Base-by-base conservation (phyloP, 495 filamentous ascomycete genomes). In the Lophiostoma macrostomum region DNA sequence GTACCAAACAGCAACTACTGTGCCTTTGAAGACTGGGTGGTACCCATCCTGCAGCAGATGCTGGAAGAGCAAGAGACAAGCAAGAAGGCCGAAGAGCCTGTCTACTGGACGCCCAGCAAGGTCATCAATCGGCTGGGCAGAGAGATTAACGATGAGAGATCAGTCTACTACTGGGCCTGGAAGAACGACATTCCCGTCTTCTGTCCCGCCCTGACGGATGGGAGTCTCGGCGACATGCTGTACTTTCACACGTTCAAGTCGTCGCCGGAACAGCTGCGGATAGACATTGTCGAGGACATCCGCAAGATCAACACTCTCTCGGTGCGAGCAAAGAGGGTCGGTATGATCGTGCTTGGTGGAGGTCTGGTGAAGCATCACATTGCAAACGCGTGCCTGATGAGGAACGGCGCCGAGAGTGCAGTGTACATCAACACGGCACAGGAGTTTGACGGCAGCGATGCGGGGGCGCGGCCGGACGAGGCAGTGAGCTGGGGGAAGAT, bases 401-500 rank as follows among this genome's bases (percentile, higher is more conserved):
- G 93, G 14, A 96, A 97, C 58, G 94, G 93, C 0, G 93, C 93
- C 8, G 93, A 98, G 68, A 88, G 85, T 56, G 94, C 93, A 3
- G 94, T 98, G 10, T 97, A 95, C 64, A 84, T 98, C 63, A 97
- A 98, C 67, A 96, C 94, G 1, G 93, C 80, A 0, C 87, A 93
- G 68, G 94, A 98, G 66, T 97, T 96, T 67, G 93, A 98, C 68
- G 94, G 93, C 0, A 94, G 88, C 55, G 94, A 98, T 76, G 91
- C 94, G 2, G 93, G 94, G 0, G 93, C 94, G 1, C 77, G 94
- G 39, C 94, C 94, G 5, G 93, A 97, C 61, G 93, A 98, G 71
- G 93, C 93, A 0, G 88, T 98, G 12, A 95, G 88, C 59, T 98
- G 94, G 93, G 93, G 93, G 4, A 97, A 98, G 77, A 96, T 98